Conservation (phyloP, 2,329 filamentous ascomycete genomes). For the Ophioceras dolichostomum region DNA sequence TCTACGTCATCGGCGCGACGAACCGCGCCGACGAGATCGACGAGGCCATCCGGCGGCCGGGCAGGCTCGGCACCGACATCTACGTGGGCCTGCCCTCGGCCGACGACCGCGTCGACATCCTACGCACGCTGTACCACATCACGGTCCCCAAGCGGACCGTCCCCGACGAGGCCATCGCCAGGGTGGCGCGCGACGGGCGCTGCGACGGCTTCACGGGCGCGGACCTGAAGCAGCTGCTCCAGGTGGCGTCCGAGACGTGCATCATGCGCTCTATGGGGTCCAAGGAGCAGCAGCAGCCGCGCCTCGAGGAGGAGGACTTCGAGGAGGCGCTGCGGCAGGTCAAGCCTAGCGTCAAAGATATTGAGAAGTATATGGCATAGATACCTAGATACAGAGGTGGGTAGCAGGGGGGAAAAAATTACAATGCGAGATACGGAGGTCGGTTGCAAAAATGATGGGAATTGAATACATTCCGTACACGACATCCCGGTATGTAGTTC, state of each 20-base stretch:
- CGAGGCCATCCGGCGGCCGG: constrained; percentile 83
- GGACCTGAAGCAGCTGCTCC: constrained; percentile 43
- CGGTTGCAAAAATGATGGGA: too few species aligned
- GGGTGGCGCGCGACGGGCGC: constrained; percentile 50
- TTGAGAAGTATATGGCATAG: constrained; percentile 33
- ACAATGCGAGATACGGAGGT: too few species aligned
- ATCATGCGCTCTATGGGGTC: constrained; percentile 16
- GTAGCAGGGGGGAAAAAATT: too few species aligned
- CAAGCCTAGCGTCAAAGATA: constrained; percentile 35
- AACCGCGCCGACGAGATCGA: constrained; percentile 97
- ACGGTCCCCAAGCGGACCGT: constrained; percentile 22
- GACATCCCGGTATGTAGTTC: too few species aligned
- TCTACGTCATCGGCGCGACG: constrained; percentile 90
- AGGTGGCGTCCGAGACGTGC: constrained; percentile 23
- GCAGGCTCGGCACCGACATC: constrained; percentile 59
- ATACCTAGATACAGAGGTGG: too few species aligned
- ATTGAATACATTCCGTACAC: too few species aligned
- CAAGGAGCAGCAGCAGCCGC: constrained; percentile 13
- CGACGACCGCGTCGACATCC: constrained; percentile 69
- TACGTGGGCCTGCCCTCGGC: constrained; percentile 78
- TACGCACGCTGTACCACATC: constrained; percentile 52
- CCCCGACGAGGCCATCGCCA: constrained; percentile 10
- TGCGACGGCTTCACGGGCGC: constrained; percentile 70
- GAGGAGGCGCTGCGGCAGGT: constrained; percentile 35
- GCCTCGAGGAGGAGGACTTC: constrained; percentile 34